Evolutionary conservation across 441 rosid genomes (phyloP), one percentile per base, ranked within the genome.

Genomic region (Euphorbia schlechtendalii): DNA sequence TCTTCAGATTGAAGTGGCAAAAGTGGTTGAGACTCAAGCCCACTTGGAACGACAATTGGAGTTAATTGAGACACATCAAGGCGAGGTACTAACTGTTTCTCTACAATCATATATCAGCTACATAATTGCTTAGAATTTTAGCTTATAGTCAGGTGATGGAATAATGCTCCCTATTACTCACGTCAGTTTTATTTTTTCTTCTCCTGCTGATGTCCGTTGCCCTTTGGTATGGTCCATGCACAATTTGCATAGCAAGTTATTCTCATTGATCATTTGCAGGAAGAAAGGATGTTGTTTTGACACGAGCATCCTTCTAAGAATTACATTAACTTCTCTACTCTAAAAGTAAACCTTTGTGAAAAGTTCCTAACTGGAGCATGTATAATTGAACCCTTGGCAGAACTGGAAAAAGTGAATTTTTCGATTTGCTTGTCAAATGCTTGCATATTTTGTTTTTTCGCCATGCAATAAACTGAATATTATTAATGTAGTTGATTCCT

Each of bases 51-150:
- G 91, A 60, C 93, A 85, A 73, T 75, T 93, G 74, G 99, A 90
- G 78, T 81, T 93, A 73, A 88, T 90, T 60, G 96, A 93, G 78
- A 93, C 99, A 77, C 99, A 93, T 77, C 99, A 90, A 65, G 88
- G 82, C 70, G 99, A 93, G 95, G 99, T 90, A 82, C 64, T n/a
- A 34, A 56, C 38, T 34, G 8, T 48, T 49, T 53, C 38, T 34
- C 38, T 9, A 8, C 8, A 24, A 17, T 22, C 34, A 32, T 32
- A 32, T 32, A 2, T 41, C 17, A 43, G 22, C 18, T 22, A 21
- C 49, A 4, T 36, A 36, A 14, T 36, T 22, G 27, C 15, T 11
- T 21, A 24, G 18, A 13, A 13, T 15, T 14, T 46, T 13, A 2
- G 4, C 51, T 4, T 46, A 2, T 46, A 46, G 14, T 41, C 15